These are phyloP conservation scores for Boehmeria nivea DNA, from an alignment of 306 rosid species.

Conservation along the genomic window DNA sequence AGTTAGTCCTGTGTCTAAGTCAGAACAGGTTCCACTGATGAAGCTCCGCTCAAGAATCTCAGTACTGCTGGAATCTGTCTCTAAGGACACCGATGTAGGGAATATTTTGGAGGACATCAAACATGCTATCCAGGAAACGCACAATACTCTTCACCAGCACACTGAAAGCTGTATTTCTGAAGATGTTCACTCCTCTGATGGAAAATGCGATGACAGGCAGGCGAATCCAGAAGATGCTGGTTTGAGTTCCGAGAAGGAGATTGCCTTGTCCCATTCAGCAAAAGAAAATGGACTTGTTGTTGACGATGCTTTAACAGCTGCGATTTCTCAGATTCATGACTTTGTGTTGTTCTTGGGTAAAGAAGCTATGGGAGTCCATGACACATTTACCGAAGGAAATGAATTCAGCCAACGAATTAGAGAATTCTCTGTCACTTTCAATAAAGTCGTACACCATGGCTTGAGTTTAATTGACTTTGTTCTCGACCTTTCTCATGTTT, in stretches of 20 bases:
- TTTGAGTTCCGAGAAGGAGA: constrained; percentile 44
- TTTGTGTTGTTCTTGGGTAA: constrained; percentile 64
- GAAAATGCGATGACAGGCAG: constrained; percentile 53
- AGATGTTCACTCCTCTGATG: constrained; percentile 43
- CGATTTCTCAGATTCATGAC: constrained; percentile 72
- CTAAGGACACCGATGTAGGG: constrained; percentile 63
- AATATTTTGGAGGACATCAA: constrained; percentile 72
- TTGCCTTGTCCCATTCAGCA: constrained; percentile 35
- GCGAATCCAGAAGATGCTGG: constrained; percentile 67
- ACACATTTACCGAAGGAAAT: constrained; percentile 40
- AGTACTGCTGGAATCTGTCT: constrained; percentile 52
- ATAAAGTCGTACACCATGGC: constrained; percentile 39
- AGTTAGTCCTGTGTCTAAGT: constrained; percentile 29
- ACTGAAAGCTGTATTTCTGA: constrained; percentile 36
- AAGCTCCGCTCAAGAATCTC: constrained; percentile 74
- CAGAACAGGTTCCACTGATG: constrained; percentile 34
- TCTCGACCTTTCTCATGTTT: constrained; percentile 67
- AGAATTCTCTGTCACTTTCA: constrained; percentile 60
- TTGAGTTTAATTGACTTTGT: constrained; percentile 63
- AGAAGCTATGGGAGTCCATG: constrained; percentile 64
- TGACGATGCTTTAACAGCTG: constrained; percentile 59
- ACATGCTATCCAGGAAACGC: constrained; percentile 62
- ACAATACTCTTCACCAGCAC: constrained; percentile 32
- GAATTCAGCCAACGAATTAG: constrained; percentile 64
- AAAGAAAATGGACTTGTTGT: constrained; percentile 33